A percentile compares a stretch with the other conserved stretches of the same genome.
These are phyloP conservation scores for Salix caprea DNA, from an alignment of 345 rosid genomes.

Conservation along the genomic window DNA sequence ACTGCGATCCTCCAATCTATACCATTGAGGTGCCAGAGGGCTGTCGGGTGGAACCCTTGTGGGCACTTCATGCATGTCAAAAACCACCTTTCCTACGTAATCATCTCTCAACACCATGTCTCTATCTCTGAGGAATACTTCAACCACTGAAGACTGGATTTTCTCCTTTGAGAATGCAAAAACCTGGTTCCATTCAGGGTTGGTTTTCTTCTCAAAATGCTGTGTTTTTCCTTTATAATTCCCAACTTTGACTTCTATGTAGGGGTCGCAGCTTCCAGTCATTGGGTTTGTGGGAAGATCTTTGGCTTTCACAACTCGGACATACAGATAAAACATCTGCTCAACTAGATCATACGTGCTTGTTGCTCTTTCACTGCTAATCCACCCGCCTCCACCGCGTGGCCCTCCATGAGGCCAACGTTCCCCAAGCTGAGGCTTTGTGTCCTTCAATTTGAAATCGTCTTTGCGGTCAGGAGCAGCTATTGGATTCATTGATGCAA, in stretches of 20 bases:
- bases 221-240: constrained; percentile 26
- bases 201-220: constrained; percentile 33
- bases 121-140: constrained; percentile 20
- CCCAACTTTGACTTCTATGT: constrained; percentile 29
- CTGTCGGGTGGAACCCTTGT: constrained; percentile 35
- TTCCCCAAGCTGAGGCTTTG: constrained; percentile 89
- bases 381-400: constrained; percentile 28
- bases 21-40: constrained; percentile 33
- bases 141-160: constrained; percentile 27
- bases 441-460: constrained; percentile 81
- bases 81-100: constrained; percentile 24
- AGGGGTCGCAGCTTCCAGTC: constrained; percentile 31
- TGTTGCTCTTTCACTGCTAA: constrained; percentile 31
- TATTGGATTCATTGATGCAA: constrained; percentile 44
- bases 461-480: constrained; percentile 52
- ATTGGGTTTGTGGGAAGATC: constrained; percentile 24
- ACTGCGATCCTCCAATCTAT: constrained; percentile 16
- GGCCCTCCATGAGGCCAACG: constrained; percentile 70
- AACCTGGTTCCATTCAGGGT: constrained; percentile 31
- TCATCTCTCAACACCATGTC: constrained; percentile 26
- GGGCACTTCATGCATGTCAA: constrained; percentile 33
- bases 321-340: constrained; percentile 31
- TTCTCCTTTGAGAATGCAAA: constrained; percentile 34
- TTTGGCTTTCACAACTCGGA: constrained; percentile 30
- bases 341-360: constrained; percentile 37